Percentiles rank a stretch among this genome's conserved stretches.
These are phyloP conservation scores for Lichtheimia corymbifera DNA, from an alignment of 371 early-diverging fungal species.

Conservation along the genomic window DNA sequence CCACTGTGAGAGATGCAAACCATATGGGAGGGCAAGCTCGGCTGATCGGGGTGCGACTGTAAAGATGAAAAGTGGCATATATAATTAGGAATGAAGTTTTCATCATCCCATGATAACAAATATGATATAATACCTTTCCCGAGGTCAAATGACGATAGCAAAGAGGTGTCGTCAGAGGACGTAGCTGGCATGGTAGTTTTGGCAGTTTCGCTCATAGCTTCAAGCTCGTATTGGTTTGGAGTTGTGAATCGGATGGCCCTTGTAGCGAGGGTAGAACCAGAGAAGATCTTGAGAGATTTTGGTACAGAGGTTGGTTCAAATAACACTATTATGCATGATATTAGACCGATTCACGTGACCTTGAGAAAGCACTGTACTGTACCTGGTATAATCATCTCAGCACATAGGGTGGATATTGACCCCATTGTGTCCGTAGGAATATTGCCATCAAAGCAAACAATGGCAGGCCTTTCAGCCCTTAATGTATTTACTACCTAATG, in stretches of 20 bases:
- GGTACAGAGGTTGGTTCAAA: slow-evolving; percentile 93
- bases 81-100: too few relatives aligned
- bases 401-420: slow-evolving; percentile 28
- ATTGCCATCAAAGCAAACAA: slow-evolving; percentile 1
- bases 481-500: slow-evolving; percentile 22
- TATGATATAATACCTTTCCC: too few relatives aligned
- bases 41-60: slow-evolving; percentile 5
- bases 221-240: slow-evolving; percentile 70
- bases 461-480: slow-evolving; percentile 21
- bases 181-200: background rate
- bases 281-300: slow-evolving; percentile 70
- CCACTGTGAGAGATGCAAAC: slow-evolving; percentile 31
- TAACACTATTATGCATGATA: slow-evolving; percentile 66
- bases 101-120: too few relatives aligned
- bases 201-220: slow-evolving; percentile 62
- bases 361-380: background rate
- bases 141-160: background rate
- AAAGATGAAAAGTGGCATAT: background rate
- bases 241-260: slow-evolving; percentile 52
- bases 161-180: background rate
- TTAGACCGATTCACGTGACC: too few relatives aligned
- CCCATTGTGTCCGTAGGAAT: slow-evolving; percentile 17
- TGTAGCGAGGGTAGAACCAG: slow-evolving; percentile 11
- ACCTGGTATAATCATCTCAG: slow-evolving; percentile 34
- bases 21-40: slow-evolving; percentile 22